Percentiles rank a stretch among this genome's conserved stretches.
Evolutionary conservation across 2,329 filamentous ascomycete genomes (phyloP).

Genomic region (Ilyonectria destructans): DNA sequence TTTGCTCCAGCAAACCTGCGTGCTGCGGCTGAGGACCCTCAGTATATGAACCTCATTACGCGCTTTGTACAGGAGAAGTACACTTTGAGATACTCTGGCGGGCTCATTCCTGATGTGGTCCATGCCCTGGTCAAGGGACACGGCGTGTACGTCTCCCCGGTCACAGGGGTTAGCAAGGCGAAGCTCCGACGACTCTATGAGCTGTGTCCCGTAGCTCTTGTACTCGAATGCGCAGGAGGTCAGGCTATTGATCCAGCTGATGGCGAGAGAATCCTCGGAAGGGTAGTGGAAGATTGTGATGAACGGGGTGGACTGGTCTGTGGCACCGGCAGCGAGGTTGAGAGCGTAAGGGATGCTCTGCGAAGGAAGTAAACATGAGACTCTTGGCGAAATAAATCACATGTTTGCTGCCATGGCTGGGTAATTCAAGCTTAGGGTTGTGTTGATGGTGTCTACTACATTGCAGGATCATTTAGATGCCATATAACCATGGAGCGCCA

Average conservation of each 20-base stretch:
- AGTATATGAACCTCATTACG: constrained; percentile 66
- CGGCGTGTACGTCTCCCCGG: constrained; percentile 73
- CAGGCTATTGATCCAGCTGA: constrained; percentile 66
- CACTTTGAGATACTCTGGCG: constrained; percentile 74
- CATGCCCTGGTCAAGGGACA: constrained; percentile 75
- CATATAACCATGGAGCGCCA: background rate
- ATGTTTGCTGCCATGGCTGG: too few relatives aligned
- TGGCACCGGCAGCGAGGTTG: constrained; percentile 67
- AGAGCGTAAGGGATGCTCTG: constrained; percentile 50
- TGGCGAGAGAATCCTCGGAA: constrained; percentile 61
- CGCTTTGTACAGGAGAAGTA: constrained; percentile 69
- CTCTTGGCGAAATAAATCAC: too few relatives aligned
- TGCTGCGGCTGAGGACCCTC: constrained; percentile 65
- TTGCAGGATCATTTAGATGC: background rate
- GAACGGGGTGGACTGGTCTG: constrained; percentile 68
- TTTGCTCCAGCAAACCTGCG: constrained; percentile 77
- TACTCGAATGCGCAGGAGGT: constrained; percentile 74
- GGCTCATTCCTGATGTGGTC: constrained; percentile 74
- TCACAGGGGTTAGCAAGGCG: constrained; percentile 65
- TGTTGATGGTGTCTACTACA: background rate
- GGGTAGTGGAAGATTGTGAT: constrained; percentile 59
- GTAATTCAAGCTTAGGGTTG: background rate
- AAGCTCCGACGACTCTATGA: constrained; percentile 75
- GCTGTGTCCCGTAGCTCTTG: constrained; percentile 71
- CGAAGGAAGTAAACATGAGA: background rate